These are phyloP conservation scores for Erysimum cheiri DNA, from an alignment of 441 rosid species.

Conservation along the genomic window DNA sequence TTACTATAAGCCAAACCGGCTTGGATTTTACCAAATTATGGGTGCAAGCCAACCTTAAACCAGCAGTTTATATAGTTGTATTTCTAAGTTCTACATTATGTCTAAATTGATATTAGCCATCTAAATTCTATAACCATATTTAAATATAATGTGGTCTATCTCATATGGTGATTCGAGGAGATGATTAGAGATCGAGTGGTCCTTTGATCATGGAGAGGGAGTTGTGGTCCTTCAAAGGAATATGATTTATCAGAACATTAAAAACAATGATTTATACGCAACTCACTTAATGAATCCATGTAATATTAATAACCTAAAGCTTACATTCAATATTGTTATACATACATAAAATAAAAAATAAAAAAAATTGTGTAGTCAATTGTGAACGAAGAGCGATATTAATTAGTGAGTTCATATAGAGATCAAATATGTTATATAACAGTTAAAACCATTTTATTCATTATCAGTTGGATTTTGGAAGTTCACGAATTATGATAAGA, in stretches of 20 bases:
- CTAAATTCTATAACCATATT: not conserved
- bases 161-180: slow-evolving; percentile 3
- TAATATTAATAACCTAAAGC: slow-evolving; percentile 3
- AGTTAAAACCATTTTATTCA: not conserved
- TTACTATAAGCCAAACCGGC: not conserved
- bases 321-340: slow-evolving; percentile 23
- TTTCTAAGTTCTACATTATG: slow-evolving; percentile 7
- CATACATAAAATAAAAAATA: too few relatives aligned
- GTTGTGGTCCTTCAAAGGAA: slow-evolving; percentile 38
- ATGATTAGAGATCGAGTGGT: slow-evolving; percentile 27
- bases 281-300: slow-evolving; percentile 15
- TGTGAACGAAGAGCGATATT: not conserved
- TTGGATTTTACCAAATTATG: not conserved
- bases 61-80: not conserved
- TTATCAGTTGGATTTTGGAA: not conserved
- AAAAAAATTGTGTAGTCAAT: not conserved
- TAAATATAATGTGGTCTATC: not conserved
- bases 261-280: slow-evolving; percentile 26
- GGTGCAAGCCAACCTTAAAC: slow-evolving; percentile 2
- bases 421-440: not conserved
- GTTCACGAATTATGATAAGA: not conserved
- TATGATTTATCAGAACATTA: slow-evolving; percentile 37
- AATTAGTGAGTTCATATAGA: too few relatives aligned
- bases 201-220: slow-evolving; percentile 29
- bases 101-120: slow-evolving; percentile 7